Evolutionary conservation across 345 rosid species (phyloP), one percentile per base, ranked within the genome.

Genomic region (Trapa bicornis): DNA sequence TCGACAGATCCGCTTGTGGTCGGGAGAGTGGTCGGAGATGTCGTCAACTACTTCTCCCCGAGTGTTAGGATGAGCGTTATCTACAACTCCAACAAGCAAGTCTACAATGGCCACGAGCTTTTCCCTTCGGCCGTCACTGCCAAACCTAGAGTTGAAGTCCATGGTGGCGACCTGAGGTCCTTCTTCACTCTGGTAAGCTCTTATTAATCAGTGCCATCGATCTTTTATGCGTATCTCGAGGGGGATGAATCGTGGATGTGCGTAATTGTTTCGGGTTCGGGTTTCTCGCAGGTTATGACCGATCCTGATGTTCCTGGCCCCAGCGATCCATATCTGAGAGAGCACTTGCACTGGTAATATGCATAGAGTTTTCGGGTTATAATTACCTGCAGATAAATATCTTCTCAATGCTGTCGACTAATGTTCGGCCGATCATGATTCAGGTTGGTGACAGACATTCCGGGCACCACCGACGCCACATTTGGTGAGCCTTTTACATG

Each of bases 221-320:
- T 45, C 48, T 45, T 45, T 45, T 45, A 41, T 3, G 4, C 29
- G 4, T 1, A 50, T 50, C 15, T 62, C 7, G 32, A 47, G 36
- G 32, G 32, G 47, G 13, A 0, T 47, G 47, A 37, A 33, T 47
- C 13, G 1, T 2, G n/a, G 22, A 17, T 70, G 29, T 35, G 61
- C 13, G 1, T 2, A 36, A n/a, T 35, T 70, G 29, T 35, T 48
- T 37, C 67, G 13, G 7, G 54, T 65, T 48, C 45, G 45, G 8
- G 4, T 8, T 3, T 3, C 2, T 45, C 74, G 67, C 69, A 93
- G 97, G 87, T 93, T 14, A 90, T 93, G 98, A 90, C 94, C 29
- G 98, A 93, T 78, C 98, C 98, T 48, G 98, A 93, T 84, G 97
- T 86, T 73, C 98, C 98, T 13, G 97, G 97, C 48, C 98, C 98